Percentiles rank a stretch among this genome's conserved stretches.
Evolutionary conservation across 495 filamentous ascomycete species (phyloP).

Genomic region (Aspergillus diversus): DNA sequence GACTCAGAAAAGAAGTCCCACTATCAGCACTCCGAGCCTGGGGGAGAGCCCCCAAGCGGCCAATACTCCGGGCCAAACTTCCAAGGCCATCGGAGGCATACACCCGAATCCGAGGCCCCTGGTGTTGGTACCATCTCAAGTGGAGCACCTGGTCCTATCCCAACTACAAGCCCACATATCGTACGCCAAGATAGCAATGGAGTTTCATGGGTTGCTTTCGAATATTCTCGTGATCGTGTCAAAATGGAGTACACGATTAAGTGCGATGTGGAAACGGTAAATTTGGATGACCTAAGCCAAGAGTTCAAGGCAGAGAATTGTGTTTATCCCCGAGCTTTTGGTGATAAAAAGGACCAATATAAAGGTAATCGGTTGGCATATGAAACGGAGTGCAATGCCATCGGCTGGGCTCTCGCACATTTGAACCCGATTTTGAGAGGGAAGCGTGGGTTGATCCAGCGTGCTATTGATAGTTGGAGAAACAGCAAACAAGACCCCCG

Average conservation of each 20-base stretch:
- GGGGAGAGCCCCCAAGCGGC: no score
- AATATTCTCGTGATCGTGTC: constrained; percentile 95
- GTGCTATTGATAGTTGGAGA: constrained; percentile 96
- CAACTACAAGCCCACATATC: constrained; percentile 94
- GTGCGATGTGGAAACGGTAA: constrained; percentile 96
- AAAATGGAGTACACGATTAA: constrained; percentile 99
- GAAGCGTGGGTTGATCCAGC: constrained; percentile 93
- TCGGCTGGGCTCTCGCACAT: constrained; percentile 94
- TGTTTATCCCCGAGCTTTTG: constrained; percentile 94
- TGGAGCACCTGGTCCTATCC: constrained; percentile 96
- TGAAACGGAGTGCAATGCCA: constrained; percentile 97
- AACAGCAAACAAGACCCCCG: constrained; percentile 97
- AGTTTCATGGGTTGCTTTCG: constrained; percentile 98
- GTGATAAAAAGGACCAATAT: constrained; percentile 86
- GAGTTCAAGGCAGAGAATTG: constrained; percentile 98
- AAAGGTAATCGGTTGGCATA: constrained; percentile 92
- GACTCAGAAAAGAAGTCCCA: no score
- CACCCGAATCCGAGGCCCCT: constrained; percentile 25
- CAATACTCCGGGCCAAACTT: no score
- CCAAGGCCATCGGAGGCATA: no score
- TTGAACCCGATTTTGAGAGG: constrained; percentile 87
- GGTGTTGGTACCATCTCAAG: constrained; percentile 69
- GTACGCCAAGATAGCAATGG: constrained; percentile 95
- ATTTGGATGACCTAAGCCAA: constrained; percentile 77
- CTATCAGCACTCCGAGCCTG: no score